Evolutionary conservation across 352 stramenopile species (phyloP).

Genomic region (Pythium phragmiticola): DNA sequence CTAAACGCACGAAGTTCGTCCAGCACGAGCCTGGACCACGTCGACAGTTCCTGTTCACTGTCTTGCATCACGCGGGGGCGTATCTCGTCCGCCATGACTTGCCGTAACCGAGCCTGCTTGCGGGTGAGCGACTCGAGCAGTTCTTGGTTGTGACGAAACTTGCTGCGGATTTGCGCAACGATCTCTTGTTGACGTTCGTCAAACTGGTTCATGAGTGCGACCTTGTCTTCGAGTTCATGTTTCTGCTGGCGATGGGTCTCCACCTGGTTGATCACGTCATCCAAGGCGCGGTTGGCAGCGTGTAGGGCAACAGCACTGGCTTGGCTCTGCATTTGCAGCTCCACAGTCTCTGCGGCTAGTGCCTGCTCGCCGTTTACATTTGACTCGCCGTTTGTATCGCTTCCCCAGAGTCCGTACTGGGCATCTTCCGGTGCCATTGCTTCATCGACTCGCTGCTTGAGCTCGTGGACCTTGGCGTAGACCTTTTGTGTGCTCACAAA

Average conservation of each 20-base stretch:
- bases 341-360: slow-evolving; percentile 22
- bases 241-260: slow-evolving; percentile 30
- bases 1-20: slow-evolving; percentile 36
- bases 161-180: slow-evolving; percentile 31
- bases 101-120: slow-evolving; percentile 29
- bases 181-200: slow-evolving; percentile 41
- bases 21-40: slow-evolving; percentile 21
- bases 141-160: slow-evolving; percentile 33
- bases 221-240: slow-evolving; percentile 37
- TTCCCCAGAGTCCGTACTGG: slow-evolving; percentile 25
- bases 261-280: slow-evolving; percentile 25
- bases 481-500: slow-evolving; percentile 36
- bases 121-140: slow-evolving; percentile 21
- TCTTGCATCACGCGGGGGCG: slow-evolving; percentile 12
- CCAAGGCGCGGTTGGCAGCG: slow-evolving; percentile 19
- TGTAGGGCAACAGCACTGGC: slow-evolving; percentile 27
- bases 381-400: not conserved
- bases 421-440: slow-evolving; percentile 7
- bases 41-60: slow-evolving; percentile 9
- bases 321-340: slow-evolving; percentile 34
- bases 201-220: slow-evolving; percentile 44
- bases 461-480: slow-evolving; percentile 30
- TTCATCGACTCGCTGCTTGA: slow-evolving; percentile 17
- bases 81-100: slow-evolving; percentile 16
- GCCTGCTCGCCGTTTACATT: not conserved